phyloP scores from a whole-genome alignment of 139 green algal species.

The Tetradesmus obliquus region DNA sequence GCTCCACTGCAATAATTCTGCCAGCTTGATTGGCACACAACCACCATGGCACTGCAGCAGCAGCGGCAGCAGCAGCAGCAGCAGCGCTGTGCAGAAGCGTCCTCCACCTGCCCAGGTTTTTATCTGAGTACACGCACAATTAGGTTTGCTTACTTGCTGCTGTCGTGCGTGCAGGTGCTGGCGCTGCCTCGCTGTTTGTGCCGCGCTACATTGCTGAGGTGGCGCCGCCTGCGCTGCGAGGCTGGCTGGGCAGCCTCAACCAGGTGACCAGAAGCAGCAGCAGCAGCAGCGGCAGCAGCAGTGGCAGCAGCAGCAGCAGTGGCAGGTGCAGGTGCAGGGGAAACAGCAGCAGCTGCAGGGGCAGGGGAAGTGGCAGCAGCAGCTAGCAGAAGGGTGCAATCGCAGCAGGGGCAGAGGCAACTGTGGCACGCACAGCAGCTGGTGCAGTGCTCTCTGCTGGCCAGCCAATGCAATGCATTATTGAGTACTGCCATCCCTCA shows the following conservation, averaged over 20 bases:
- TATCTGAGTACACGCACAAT: background rate
- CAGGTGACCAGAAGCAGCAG: background rate
- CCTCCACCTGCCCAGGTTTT: background rate
- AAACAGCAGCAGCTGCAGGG: background rate
- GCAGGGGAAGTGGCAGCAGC: background rate
- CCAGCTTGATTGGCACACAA: no score
- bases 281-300: background rate
- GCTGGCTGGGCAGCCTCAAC: constrained; percentile 33
- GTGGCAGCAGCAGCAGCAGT: background rate
- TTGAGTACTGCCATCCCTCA: no score
- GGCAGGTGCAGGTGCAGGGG: background rate
- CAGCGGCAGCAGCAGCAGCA: no score
- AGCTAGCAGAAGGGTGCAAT: background rate
- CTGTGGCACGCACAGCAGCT: background rate
- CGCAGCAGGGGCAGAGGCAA: background rate
- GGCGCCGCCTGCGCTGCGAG: constrained; percentile 16
- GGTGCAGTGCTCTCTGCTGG: background rate
- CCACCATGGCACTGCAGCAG: no score
- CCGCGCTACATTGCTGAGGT: constrained; percentile 52
- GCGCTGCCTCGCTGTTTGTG: constrained; percentile 38
- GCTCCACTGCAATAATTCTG: no score
- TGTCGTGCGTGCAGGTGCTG: constrained; percentile 33
- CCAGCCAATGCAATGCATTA: no score
- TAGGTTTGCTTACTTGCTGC: background rate
- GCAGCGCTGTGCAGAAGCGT: no score